Base-by-base conservation (phyloP, 1,139 yeast genomes). In the Debaryomycetaceae sp. region DNA sequence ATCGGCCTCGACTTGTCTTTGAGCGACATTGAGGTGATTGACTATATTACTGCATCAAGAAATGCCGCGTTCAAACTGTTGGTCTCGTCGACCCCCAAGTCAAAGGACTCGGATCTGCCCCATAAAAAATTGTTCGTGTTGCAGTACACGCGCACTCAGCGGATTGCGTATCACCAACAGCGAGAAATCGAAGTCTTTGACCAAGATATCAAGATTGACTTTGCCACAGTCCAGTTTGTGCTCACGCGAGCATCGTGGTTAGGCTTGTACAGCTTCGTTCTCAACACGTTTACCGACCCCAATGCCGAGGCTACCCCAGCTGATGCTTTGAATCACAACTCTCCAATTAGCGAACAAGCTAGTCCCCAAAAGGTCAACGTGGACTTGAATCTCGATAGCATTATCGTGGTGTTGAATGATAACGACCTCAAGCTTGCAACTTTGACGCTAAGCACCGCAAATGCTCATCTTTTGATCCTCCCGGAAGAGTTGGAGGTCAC, bases 221-320 rank as follows among this genome's bases (percentile, higher is more conserved):
- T 92, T 49, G 87, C 95, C 0, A 85, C 94, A 7, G 69, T 92
- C 33, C 76, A 77, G 38, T 67, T 83, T 29, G 79, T 82, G 2
- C 57, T 87, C 8, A 74, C 93, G 0, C 74, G 96, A 29, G 79
- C 74, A 43, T 80, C 95, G 2, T 57, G 82, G 16, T 62, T 90
- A 39, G 79, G 94, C 3, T 57, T 90, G 12, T 56, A 90, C 38
- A 92, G 86, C 50, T 92, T 79, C 48, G 62, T 80, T 3, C 62
- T 87, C 45, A 82, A 87, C 27, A 90, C 97, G 0, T 90, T 90
- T 47, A 80, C 95, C 0, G 81, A 77, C 50, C 87, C 86, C 1
- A 64, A 73, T 37, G 83, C 87, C 0, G 73, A 69, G 12, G 77
- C 71, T 18, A 57, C 73, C 1, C 79, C 83, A 1, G 77, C 83